These are phyloP conservation scores for Alternaria dauci DNA, from an alignment of 2,329 filamentous ascomycete species.

Conservation along the genomic window DNA sequence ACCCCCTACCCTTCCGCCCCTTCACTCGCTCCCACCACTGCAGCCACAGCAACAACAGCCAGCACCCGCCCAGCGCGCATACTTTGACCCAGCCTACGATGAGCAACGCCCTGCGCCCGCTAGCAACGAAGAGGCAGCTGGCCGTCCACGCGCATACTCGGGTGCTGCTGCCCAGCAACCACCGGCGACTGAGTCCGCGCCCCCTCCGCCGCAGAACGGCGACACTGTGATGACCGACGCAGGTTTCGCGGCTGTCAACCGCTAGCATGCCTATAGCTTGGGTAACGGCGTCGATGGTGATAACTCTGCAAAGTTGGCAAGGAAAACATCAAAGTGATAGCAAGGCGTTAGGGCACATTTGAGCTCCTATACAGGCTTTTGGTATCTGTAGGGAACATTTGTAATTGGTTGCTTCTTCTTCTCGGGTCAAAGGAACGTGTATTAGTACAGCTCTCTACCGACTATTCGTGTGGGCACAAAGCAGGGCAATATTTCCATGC, in stretches of 20 bases:
- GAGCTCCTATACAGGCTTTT: background rate
- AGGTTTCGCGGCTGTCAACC: slow-evolving; percentile 51
- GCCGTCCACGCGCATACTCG: slow-evolving; percentile 39
- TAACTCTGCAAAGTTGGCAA: background rate
- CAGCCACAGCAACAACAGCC: slow-evolving; percentile 30
- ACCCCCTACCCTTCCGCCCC: slow-evolving; percentile 29
- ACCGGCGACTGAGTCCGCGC: slow-evolving; percentile 26
- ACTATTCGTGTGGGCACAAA: background rate
- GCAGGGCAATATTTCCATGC: background rate
- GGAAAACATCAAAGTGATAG: slow-evolving; percentile 2
- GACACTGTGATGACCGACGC: slow-evolving; percentile 54
- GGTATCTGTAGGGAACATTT: background rate
- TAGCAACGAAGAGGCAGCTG: slow-evolving; percentile 36
- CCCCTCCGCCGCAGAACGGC: slow-evolving; percentile 43
- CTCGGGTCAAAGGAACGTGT: background rate
- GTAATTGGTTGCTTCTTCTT: background rate
- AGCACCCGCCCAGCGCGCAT: slow-evolving; percentile 30
- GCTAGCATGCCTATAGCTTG: slow-evolving; percentile 27
- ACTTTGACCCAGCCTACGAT: slow-evolving; percentile 47
- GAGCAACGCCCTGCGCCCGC: slow-evolving; percentile 36
- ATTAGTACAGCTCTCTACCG: slow-evolving; percentile 5
- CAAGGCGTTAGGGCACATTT: slow-evolving; percentile 16
- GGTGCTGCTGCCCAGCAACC: slow-evolving; percentile 32
- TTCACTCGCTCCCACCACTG: slow-evolving; percentile 38
- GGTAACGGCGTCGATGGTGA: background rate